phyloP scores from a whole-genome alignment of 139 green algal species.

The Auxenochlorella pyrenoidosa region DNA sequence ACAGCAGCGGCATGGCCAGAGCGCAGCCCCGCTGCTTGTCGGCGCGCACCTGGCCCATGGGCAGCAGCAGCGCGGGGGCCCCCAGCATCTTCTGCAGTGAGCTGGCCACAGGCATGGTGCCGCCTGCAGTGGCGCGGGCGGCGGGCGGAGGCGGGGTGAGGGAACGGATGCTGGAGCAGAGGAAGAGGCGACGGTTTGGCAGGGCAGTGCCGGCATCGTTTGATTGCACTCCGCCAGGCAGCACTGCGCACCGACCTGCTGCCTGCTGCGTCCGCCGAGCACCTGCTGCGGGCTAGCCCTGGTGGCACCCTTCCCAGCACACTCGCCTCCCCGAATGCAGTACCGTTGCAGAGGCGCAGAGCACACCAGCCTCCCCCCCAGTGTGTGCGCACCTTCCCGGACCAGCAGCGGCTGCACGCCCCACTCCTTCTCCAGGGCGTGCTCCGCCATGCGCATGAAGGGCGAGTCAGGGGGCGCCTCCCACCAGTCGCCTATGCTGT shows the following conservation, averaged over 20 bases:
- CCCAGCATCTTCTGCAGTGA: slow-evolving; percentile 88
- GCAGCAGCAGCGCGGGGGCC: slow-evolving; percentile 90
- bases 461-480: slow-evolving; percentile 74
- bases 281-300: no score
- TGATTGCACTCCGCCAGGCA: no score
- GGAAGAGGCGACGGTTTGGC: no score
- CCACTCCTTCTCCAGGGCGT: slow-evolving; percentile 82
- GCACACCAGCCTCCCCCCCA: neutral
- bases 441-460: slow-evolving; percentile 81
- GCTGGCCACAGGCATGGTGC: slow-evolving; percentile 91
- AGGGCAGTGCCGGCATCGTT: no score
- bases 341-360: neutral
- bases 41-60: slow-evolving; percentile 71
- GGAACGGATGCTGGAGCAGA: no score
- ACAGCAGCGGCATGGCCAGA: no score
- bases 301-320: no score
- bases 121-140: no score
- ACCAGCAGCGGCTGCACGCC: slow-evolving; percentile 82
- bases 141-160: no score
- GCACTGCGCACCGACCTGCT: no score
- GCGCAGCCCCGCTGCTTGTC: no score
- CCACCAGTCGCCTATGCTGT: slow-evolving; percentile 91
- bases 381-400: slow-evolving; percentile 63
- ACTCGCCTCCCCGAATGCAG: neutral
- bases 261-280: no score